phyloP scores from a whole-genome alignment of 108 stramenopile genomes.

The Cyclotella atomus region DNA sequence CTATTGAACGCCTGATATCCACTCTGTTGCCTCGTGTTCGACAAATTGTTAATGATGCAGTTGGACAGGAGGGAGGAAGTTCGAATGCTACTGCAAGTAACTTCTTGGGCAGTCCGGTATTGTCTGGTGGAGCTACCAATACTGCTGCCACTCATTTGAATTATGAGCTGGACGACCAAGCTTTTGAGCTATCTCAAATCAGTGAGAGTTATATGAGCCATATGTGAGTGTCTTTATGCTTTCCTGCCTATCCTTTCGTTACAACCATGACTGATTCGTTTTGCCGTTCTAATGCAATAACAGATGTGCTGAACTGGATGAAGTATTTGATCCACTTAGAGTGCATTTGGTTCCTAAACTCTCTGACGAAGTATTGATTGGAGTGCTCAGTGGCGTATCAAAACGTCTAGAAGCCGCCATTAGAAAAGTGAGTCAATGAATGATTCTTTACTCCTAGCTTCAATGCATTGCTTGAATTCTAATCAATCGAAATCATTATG shows the following conservation, averaged over 20 bases:
- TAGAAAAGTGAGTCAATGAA: conserved; percentile 76
- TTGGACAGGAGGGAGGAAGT: conserved; percentile 59
- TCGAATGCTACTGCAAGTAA: conserved; percentile 24
- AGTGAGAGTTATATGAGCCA: conserved; percentile 78
- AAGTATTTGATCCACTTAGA: conserved; percentile 68
- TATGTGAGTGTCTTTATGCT: conserved; percentile 36
- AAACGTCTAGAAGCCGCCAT: conserved; percentile 80
- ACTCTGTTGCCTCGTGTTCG: conserved; percentile 75
- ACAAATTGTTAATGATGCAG: conserved; percentile 81
- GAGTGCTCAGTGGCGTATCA: conserved; percentile 66
- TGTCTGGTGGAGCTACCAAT: conserved; percentile 56
- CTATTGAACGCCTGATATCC: conserved; percentile 69
- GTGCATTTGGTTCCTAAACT: conserved; percentile 71
- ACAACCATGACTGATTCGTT: no score
- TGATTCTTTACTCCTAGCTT: not conserved
- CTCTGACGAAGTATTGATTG: conserved; percentile 69
- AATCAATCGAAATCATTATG: not conserved
- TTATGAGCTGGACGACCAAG: conserved; percentile 82
- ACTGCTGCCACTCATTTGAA: conserved; percentile 62
- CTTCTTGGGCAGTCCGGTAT: conserved; percentile 60
- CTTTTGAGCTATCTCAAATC: conserved; percentile 79
- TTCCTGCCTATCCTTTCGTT: not conserved
- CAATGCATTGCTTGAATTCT: not conserved
- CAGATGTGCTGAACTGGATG: conserved; percentile 73
- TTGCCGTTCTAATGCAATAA: no score